phyloP scores from a whole-genome alignment of 225 moss, liverwort and hornwort species.

The Physcomitrellopsis africana region DNA sequence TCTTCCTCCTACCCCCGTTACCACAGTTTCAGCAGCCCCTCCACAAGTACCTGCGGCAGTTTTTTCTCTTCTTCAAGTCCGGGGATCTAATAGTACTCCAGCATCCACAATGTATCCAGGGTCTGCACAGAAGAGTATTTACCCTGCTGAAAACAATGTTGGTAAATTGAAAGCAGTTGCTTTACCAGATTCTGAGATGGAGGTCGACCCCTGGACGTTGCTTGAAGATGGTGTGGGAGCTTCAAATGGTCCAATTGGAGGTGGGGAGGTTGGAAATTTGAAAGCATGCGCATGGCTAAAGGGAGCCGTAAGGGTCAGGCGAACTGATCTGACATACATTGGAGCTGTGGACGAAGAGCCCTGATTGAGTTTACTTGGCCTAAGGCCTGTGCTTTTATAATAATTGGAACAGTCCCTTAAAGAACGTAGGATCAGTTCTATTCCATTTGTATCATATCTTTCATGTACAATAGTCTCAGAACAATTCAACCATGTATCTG shows the following conservation, averaged over 20 bases:
- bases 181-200: constrained; percentile 64
- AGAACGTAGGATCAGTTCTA: constrained; percentile 15
- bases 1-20: constrained; percentile 54
- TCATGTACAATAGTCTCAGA: constrained; percentile 4
- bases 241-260: constrained; percentile 60
- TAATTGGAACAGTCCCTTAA: constrained; percentile 37
- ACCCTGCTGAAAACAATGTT: constrained; percentile 54
- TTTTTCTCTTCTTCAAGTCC: constrained; percentile 42
- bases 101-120: constrained; percentile 40
- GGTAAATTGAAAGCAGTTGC: constrained; percentile 60
- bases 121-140: constrained; percentile 49
- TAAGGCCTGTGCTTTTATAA: constrained; percentile 29
- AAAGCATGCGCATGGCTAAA: constrained; percentile 90
- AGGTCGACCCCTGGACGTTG: constrained; percentile 88
- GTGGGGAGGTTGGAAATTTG: constrained; percentile 82
- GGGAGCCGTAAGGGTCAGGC: constrained; percentile 86
- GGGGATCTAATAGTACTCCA: constrained; percentile 25
- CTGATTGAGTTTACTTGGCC: constrained; percentile 59
- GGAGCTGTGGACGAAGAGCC: constrained; percentile 44
- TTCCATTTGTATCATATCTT: constrained; percentile 34
- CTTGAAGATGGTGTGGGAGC: constrained; percentile 94
- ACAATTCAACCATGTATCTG: neutral
- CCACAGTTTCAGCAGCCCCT: constrained; percentile 76
- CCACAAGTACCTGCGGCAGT: constrained; percentile 68
- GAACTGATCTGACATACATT: constrained; percentile 66